Percentiles rank a stretch among this genome's conserved stretches.
Conservation (phyloP, 495 filamentous ascomycete species). For the Trypethelium eluteriae region DNA sequence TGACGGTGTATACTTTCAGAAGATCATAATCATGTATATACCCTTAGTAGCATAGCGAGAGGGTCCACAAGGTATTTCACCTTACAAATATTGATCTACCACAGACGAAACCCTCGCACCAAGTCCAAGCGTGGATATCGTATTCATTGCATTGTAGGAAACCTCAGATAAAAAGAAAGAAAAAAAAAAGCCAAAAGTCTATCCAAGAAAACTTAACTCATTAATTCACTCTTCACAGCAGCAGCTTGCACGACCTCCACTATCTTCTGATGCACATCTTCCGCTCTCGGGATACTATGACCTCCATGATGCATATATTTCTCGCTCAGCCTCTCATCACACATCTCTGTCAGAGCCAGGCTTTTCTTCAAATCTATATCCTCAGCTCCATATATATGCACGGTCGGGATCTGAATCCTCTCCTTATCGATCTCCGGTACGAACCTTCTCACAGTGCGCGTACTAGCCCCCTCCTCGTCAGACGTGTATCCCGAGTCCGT, state of each 20-base stretch:
- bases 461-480: slow-evolving; percentile 7
- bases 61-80: too few relatives aligned
- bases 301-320: slow-evolving; percentile 9
- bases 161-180: too few relatives aligned
- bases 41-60: too few relatives aligned
- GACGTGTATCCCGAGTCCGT: slow-evolving; percentile 10
- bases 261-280: slow-evolving; percentile 10
- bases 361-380: slow-evolving; percentile 9
- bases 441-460: slow-evolving; percentile 8
- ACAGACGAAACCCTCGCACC: too few relatives aligned
- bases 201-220: background rate
- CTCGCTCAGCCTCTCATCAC: slow-evolving; percentile 2
- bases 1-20: too few relatives aligned
- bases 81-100: too few relatives aligned
- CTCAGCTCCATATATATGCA: slow-evolving; percentile 6
- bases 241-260: slow-evolving; percentile 9
- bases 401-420: slow-evolving; percentile 13
- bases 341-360: slow-evolving; percentile 8
- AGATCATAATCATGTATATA: too few relatives aligned
- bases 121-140: too few relatives aligned
- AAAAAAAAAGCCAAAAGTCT: background rate
- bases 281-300: slow-evolving; percentile 5
- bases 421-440: slow-evolving; percentile 9
- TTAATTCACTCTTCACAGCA: slow-evolving; percentile 9
- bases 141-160: too few relatives aligned